Conservation (phyloP, 2,329 filamentous ascomycete species). For the Calonectria honghensis region DNA sequence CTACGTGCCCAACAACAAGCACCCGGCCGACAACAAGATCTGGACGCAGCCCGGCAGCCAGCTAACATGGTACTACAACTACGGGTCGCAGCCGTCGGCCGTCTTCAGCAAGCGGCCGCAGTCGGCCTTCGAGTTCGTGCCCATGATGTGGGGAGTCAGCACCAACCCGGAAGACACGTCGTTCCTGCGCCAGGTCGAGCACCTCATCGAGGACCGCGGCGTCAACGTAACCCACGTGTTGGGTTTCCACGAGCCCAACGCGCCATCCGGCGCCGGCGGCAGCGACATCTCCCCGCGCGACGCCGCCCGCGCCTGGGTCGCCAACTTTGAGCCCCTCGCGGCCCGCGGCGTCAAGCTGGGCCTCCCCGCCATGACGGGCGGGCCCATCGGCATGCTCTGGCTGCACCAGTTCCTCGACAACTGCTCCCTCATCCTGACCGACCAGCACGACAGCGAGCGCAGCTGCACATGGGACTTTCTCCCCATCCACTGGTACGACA, state of each 20-base stretch:
- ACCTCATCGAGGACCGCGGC: constrained; percentile 69
- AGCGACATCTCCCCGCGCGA: constrained; percentile 74
- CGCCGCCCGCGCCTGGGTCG: constrained; percentile 82
- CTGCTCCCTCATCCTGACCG: constrained; percentile 76
- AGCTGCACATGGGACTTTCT: constrained; percentile 79
- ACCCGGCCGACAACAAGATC: constrained; percentile 77
- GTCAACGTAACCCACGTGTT: constrained; percentile 80
- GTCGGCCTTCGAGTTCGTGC: constrained; percentile 81
- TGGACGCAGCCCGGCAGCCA: constrained; percentile 76
- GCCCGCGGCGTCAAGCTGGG: constrained; percentile 80
- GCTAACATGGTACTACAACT: constrained; percentile 93
- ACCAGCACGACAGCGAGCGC: constrained; percentile 56
- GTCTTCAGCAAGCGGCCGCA: constrained; percentile 70
- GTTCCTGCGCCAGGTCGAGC: constrained; percentile 77
- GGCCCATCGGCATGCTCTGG: constrained; percentile 78
- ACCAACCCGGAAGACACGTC: constrained; percentile 69
- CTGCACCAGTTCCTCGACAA: constrained; percentile 78
- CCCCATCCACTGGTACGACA: constrained; percentile 81
- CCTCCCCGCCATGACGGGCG: constrained; percentile 81
- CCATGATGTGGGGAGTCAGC: constrained; percentile 84
- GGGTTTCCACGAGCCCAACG: constrained; percentile 89
- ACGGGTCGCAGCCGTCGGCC: constrained; percentile 73
- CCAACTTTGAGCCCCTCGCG: constrained; percentile 81
- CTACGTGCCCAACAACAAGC: constrained; percentile 75
- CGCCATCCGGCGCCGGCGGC: constrained; percentile 72